Conservation (phyloP, 179 eudicot genomes). For the Corrigiola litoralis region DNA sequence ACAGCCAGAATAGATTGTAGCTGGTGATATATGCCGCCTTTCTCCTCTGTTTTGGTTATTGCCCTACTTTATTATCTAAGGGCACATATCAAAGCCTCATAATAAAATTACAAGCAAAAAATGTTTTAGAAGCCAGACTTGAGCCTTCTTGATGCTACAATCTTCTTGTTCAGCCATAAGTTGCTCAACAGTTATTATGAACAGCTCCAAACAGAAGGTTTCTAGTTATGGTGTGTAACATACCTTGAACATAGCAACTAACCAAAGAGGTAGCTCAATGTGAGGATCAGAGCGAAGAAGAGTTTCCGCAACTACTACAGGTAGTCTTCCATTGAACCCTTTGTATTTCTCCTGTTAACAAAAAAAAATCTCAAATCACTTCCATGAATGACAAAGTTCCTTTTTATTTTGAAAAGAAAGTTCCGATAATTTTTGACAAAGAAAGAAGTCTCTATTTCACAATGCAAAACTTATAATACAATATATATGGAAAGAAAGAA, state of each 20-base stretch:
- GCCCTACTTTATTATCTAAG: too few species aligned
- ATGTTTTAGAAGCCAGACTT: too few species aligned
- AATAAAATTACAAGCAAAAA: too few species aligned
- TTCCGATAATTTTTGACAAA: not conserved
- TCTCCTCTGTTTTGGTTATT: too few species aligned
- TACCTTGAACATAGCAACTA: constrained; percentile 91
- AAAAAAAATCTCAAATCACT: not conserved
- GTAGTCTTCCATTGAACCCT: constrained; percentile 68
- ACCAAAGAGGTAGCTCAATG: constrained; percentile 96
- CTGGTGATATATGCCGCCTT: too few species aligned
- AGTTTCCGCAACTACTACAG: constrained; percentile 85
- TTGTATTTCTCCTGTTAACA: constrained; percentile 72
- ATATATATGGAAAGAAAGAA: too few species aligned
- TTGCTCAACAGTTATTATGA: not conserved
- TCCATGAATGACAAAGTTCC: not conserved
- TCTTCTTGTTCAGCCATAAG: too few species aligned
- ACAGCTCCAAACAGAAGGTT: not conserved
- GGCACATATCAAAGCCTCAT: too few species aligned
- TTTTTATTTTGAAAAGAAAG: not conserved
- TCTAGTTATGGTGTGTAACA: not conserved
- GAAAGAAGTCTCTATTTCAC: not conserved
- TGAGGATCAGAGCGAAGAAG: constrained; percentile 77
- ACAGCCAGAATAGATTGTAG: too few species aligned
- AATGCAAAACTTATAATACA: too few species aligned
- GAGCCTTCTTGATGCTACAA: too few species aligned